Evolutionary conservation across 257 asterid species (phyloP).

Genomic region (Buddleja alternifolia): DNA sequence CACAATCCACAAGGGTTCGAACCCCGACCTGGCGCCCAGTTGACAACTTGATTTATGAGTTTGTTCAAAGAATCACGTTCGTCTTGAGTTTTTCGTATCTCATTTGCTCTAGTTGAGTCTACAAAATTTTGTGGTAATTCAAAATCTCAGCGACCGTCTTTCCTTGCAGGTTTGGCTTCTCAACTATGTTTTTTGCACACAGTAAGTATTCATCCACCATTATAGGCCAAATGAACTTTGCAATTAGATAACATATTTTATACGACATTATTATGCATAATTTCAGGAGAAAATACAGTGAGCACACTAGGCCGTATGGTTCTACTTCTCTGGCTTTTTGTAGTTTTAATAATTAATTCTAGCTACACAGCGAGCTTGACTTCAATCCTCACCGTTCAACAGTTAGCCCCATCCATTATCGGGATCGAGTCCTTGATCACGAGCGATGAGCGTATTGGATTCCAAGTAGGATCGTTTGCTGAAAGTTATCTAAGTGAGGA

Average conservation of each 20-base stretch:
- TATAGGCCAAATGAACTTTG: not conserved
- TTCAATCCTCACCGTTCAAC: constrained; percentile 73
- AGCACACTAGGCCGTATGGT: constrained; percentile 61
- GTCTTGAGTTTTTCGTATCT: not conserved
- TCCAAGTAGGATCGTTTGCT: constrained; percentile 61
- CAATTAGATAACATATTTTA: not conserved
- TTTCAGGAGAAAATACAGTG: constrained; percentile 54
- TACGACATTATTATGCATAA: not conserved
- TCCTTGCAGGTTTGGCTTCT: constrained; percentile 51
- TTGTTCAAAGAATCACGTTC: too few species aligned
- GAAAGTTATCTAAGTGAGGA: constrained; percentile 51
- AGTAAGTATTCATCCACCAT: constrained; percentile 34
- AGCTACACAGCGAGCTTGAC: constrained; percentile 75
- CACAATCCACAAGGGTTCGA: too few species aligned
- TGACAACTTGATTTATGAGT: too few species aligned
- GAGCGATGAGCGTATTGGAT: constrained; percentile 54
- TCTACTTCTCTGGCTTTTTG: constrained; percentile 67
- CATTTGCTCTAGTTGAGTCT: too few species aligned
- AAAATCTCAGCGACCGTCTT: not conserved
- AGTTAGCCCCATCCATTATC: constrained; percentile 54
- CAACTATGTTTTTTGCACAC: constrained; percentile 49
- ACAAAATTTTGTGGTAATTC: too few species aligned
- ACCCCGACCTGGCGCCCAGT: too few species aligned
- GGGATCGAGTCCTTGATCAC: constrained; percentile 55
- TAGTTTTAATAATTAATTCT: constrained; percentile 57